Evolutionary conservation across 495 filamentous ascomycete genomes (phyloP), one percentile per base, ranked within the genome.

Genomic region (Penicillium roqueforti): DNA sequence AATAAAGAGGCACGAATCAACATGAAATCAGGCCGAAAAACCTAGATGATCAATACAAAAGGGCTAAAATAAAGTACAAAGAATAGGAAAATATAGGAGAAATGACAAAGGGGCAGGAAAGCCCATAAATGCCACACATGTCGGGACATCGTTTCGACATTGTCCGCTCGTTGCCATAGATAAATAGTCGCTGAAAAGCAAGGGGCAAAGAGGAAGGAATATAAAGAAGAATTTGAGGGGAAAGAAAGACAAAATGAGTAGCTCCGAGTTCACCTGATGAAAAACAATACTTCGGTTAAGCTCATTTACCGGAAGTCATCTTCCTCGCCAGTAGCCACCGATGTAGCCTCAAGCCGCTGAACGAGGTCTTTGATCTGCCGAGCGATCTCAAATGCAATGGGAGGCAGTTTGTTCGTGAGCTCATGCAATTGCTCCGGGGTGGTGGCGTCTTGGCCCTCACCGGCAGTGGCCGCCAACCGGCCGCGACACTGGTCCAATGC

Each of bases 311-410:
- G 68, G 53, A 77, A 77, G 40, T 77, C 74, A 44, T 79, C 75
- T 13, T 70, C 70, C 18, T 73, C 75, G 10, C 68, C 68, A 32
- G 61, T 68, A 10, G 67, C 58, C 7, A 70, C 62, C 54, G 36
- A 38, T 14, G 66, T 63, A 9, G 66, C 57, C 43, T 75, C 71
- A 25, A 79, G 61, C 28, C 68, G 69, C 32, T 74, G 68, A n/a
- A 76, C 83, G 46, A 91, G 73, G 63, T 89, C 87, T 63, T 91
- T 95, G 53, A 87, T 91, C 68, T 88, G 85, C 37, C 87, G 77
- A 2, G 88, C 91, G 62, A 93, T 86, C 72, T 91, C 88, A 68
- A 95, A 95, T 16, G 90, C 90, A 57, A 95, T 83, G 8, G 89
- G 89, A 16, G 91, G 87, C 40, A 91, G 73, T 42, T 79, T 85